A percentile compares a stretch with the other conserved stretches of the same genome.
Conservation (phyloP, 2,329 filamentous ascomycete genomes). For the Xylaria sp. region DNA sequence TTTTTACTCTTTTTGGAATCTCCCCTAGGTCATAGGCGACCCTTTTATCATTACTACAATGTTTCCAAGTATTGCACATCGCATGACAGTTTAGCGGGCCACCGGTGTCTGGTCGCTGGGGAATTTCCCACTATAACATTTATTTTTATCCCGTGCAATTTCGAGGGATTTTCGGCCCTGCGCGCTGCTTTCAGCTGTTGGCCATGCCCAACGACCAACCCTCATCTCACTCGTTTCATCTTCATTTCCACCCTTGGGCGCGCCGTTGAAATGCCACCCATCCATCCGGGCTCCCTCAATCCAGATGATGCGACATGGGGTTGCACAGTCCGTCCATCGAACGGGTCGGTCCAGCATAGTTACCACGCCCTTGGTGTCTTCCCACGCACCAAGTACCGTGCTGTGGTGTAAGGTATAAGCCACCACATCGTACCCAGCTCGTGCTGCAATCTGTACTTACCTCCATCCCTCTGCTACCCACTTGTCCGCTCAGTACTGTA, state of each 20-base stretch:
- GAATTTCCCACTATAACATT: slow-evolving; percentile 30
- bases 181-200: slow-evolving; percentile 33
- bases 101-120: slow-evolving; percentile 19
- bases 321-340: background rate
- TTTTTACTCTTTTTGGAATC: slow-evolving; percentile 24
- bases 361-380: background rate
- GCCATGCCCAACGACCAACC: slow-evolving; percentile 32
- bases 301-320: slow-evolving; percentile 1
- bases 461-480: background rate
- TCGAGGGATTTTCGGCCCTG: slow-evolving; percentile 36
- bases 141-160: slow-evolving; percentile 40
- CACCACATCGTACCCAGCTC: background rate
- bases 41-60: slow-evolving; percentile 33
- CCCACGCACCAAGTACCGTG: background rate
- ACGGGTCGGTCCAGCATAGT: background rate
- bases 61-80: slow-evolving; percentile 7
- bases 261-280: slow-evolving; percentile 22
- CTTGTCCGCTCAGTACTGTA: background rate
- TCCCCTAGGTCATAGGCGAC: slow-evolving; percentile 24
- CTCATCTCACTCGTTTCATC: slow-evolving; percentile 38
- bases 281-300: slow-evolving; percentile 29
- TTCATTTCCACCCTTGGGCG: slow-evolving; percentile 25
- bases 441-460: background rate
- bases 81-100: slow-evolving; percentile 26
- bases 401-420: slow-evolving; percentile 8